phyloP scores from a whole-genome alignment of 139 green algal species.

The Astrephomene gubernaculifera region DNA sequence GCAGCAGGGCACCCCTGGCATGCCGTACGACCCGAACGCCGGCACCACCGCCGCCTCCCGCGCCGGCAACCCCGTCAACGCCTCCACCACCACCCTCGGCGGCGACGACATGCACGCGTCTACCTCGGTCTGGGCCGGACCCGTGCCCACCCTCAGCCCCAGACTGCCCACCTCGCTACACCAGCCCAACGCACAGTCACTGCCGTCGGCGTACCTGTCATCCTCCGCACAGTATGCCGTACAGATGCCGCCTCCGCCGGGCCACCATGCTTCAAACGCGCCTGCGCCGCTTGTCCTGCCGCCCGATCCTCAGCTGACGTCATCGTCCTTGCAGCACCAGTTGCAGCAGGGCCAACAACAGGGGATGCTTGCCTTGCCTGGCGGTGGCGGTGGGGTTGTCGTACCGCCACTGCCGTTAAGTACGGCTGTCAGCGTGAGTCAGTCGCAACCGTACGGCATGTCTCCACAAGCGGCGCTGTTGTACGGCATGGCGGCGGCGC shows the following conservation, averaged over 20 bases:
- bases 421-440: too few species aligned
- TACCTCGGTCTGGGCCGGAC: slow-evolving; percentile 8
- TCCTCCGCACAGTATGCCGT: background rate
- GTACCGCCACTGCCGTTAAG: too few species aligned
- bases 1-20: background rate
- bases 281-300: background rate
- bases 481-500: slow-evolving; percentile 13
- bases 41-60: background rate
- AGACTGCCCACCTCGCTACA: background rate
- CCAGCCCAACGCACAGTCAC: background rate
- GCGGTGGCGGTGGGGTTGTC: background rate
- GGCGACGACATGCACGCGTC: slow-evolving; percentile 12
- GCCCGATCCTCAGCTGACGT: background rate
- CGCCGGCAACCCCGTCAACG: background rate
- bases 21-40: background rate
- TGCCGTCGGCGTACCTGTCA: too few species aligned
- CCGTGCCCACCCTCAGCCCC: slow-evolving; percentile 12
- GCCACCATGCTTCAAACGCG: background rate
- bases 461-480: background rate
- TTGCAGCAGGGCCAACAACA: slow-evolving; percentile 22
- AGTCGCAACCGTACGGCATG: slow-evolving; percentile 25
- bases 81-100: slow-evolving; percentile 6
- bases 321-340: slow-evolving; percentile 15
- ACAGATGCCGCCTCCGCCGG: background rate
- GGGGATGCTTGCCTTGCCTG: background rate